Evolutionary conservation across 345 rosid genomes (phyloP), one percentile per base, ranked within the genome.

Genomic region (Salix dunnii): DNA sequence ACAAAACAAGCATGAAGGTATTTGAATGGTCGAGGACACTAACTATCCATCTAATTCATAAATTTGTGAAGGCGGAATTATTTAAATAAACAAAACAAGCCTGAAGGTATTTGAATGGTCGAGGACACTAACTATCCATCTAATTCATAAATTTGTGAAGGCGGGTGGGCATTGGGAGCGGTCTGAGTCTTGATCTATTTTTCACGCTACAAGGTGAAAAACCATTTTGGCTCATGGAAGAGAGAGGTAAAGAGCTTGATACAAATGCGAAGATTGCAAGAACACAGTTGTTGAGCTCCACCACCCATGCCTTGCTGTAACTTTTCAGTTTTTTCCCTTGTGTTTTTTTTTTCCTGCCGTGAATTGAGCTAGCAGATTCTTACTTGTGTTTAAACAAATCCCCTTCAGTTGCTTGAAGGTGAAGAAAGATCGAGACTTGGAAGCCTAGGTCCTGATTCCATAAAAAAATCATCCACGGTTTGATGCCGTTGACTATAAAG

Each of bases 221-320:
- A 97, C 93, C 97, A 63, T 90, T 91, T 51, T 97, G 97, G n/a
- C 36, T 90, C 94, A 11, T 89, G 96, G 96, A n/a, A 88, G 99
- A 87, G 91, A 88, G 73, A 86, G 88, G 53, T 10, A 31, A 2
- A 2, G 98, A 96, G 83, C 85, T 85, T 68, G 97, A 90, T 77
- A 88, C 88, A 25, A 85, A 82, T 77, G 89, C 92, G 53, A 92
- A 91, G 86, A 91, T 93, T 74, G 94, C 92, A 0, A 93, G 87
- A 85, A 93, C 97, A 74, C 97, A 85, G 71, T 82, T 4, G 85
- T 82, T 60, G 97, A 96, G 87, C 88, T 96, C 74, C 76, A 83
- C 92, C 79, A 77, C 89, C 12, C 92, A 92, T 97, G 99, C 92
- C 71, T 82, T 63, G 46, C 16, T 68, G 7, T 46, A 11, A 53